phyloP scores from a whole-genome alignment of 352 stramenopile genomes.

The Pythium utonaiense region DNA sequence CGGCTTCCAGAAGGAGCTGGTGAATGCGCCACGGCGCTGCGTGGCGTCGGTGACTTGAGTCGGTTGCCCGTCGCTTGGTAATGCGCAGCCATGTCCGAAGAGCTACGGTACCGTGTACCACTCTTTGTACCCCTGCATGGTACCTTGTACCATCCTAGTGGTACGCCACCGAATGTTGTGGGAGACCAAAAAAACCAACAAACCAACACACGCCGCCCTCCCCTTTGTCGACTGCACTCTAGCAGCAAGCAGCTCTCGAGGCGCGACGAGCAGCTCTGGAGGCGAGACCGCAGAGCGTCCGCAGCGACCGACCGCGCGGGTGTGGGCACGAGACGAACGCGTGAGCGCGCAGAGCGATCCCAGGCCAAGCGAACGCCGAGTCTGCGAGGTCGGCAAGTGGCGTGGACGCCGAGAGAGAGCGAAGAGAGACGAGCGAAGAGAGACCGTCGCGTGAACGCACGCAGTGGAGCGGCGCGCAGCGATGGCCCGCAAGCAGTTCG shows the following conservation, averaged over 20 bases:
- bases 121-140: background rate
- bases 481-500: slow-evolving; percentile 84
- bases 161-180: slow-evolving; percentile 16
- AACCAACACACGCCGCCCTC: slow-evolving; percentile 9
- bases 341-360: slow-evolving; percentile 1
- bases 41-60: background rate
- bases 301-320: background rate
- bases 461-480: background rate
- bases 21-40: background rate
- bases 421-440: background rate
- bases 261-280: background rate
- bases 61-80: background rate
- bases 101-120: slow-evolving; percentile 16
- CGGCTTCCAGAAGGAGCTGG: background rate
- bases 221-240: slow-evolving; percentile 7
- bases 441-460: background rate
- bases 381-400: background rate
- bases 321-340: background rate
- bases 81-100: background rate
- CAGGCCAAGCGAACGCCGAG: background rate
- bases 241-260: background rate
- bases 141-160: slow-evolving; percentile 15
- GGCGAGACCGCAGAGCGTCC: background rate
- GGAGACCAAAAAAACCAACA: slow-evolving; percentile 22
- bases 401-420: slow-evolving; percentile 1